Evolutionary conservation across 2,329 filamentous ascomycete genomes (phyloP), one percentile per base, ranked within the genome.

Genomic region (Cercospora sp.): DNA sequence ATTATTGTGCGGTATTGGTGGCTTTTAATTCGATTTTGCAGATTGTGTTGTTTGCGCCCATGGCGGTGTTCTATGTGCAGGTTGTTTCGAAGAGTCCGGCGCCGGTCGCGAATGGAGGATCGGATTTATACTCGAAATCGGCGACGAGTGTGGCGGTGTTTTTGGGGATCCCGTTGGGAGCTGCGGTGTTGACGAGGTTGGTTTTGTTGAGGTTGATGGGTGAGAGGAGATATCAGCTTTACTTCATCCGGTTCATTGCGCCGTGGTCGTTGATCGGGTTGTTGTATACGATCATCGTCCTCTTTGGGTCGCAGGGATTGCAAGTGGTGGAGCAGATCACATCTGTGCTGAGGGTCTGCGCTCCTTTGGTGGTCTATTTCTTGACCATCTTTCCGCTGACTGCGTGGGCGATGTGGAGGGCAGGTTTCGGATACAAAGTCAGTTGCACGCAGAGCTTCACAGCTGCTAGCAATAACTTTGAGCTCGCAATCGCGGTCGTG

Each of bases 401-500:
- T 0, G 81, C 95, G 1, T 82, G 81, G 53, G 80, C 89, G 1
- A 85, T 87, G 3, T 83, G 85, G 60, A 85, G 83, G n/a, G 80
- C 90, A n/a, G 90, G 92, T 0, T 93, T 93, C 67, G 88, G 87
- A 0, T 96, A 96, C 76, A 84, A 85, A 39, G 77, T 93, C 0
- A 85, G 86, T 1, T 85, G 86, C 10, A 94, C 92, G 1, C 92
- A 96, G 80, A 93, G 91, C 76, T 95, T 96, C 74, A 96, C 92
- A 0, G 94, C 92, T 0, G 91, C 92, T 0, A 96, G 93, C 77
- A 97, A 97, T 76, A 96, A 97, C 77, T 97, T 97, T 75, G 93
- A 97, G 81, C 82, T 97, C 26, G 92, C 93, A 0, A 96, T 97
- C 79, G 93, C 93, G 0, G 93, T 97, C 0, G 91, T 91, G 0